Conservation (phyloP, 257 asterid species). For the Fraxinus americana region DNA sequence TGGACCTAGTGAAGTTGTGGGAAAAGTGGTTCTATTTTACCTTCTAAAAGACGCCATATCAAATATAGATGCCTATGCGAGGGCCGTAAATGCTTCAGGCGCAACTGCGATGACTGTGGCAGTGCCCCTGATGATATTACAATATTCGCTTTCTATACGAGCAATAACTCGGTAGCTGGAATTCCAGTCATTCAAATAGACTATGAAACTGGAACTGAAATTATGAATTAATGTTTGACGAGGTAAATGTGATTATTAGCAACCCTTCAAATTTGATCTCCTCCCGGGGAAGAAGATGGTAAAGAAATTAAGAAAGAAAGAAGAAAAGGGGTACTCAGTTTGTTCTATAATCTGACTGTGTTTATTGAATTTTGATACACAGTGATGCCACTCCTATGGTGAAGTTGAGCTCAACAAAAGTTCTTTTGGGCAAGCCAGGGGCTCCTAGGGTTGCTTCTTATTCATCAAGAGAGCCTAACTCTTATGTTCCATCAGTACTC, state of each 20-base stretch:
- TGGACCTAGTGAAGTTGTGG: not conserved
- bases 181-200: conserved; percentile 23
- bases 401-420: conserved; percentile 12
- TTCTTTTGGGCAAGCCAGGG: conserved; percentile 25
- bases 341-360: not conserved
- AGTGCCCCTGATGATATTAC: conserved; percentile 5
- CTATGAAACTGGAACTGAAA: conserved; percentile 21
- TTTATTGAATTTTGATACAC: not conserved
- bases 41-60: not conserved
- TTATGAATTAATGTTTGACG: conserved; percentile 16
- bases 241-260: conserved; percentile 23
- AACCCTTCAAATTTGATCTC: not conserved
- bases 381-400: not conserved
- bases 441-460: conserved; percentile 17
- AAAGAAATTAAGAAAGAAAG: not conserved
- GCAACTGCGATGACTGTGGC: conserved; percentile 3
- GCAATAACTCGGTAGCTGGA: not conserved
- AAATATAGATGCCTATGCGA: not conserved
- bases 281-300: not conserved
- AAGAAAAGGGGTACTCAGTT: too few species aligned
- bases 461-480: conserved; percentile 38
- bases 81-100: not conserved
- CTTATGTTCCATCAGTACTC: conserved; percentile 28
- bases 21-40: conserved; percentile 9
- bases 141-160: not conserved